Conservation (phyloP, 805 yeast species). For the Metschnikowia matae region DNA sequence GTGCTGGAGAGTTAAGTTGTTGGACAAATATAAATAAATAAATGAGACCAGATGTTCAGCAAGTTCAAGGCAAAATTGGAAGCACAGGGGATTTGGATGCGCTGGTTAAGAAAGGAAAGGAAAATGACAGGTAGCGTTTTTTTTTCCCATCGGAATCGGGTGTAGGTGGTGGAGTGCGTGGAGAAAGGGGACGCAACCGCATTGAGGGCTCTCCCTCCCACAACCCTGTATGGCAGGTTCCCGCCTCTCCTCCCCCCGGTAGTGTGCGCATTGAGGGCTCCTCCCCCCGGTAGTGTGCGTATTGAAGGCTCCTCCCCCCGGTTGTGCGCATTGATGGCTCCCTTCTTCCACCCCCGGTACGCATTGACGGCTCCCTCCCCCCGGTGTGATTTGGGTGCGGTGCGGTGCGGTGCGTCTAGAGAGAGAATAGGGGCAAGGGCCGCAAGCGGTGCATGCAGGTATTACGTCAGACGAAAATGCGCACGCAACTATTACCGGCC, state of each 20-base stretch:
- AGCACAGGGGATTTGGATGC: neutral
- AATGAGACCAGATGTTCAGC: neutral
- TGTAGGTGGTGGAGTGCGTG: constrained; percentile 2
- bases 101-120: constrained; percentile 2
- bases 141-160: neutral
- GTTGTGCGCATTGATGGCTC: too few relatives aligned
- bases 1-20: too few relatives aligned
- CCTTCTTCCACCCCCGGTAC: neutral
- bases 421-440: constrained; percentile 2
- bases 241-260: too few relatives aligned
- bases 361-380: too few relatives aligned
- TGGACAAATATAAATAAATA: neutral
- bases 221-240: too few relatives aligned
- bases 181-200: neutral
- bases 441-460: constrained; percentile 1
- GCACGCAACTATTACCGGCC: constrained; percentile 1
- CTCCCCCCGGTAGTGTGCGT: too few relatives aligned
- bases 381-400: neutral
- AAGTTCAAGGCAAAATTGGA: neutral
- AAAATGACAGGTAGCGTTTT: constrained; percentile 5
- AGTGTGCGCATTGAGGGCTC: too few relatives aligned
- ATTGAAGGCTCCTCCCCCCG: too few relatives aligned
- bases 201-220: neutral
- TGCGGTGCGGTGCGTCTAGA: too few relatives aligned
- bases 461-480: constrained; percentile 1